A percentile compares a stretch with the other conserved stretches of the same genome.
Evolutionary conservation across 2,329 filamentous ascomycete species (phyloP).

Genomic region (Fusarium fracticaudum): DNA sequence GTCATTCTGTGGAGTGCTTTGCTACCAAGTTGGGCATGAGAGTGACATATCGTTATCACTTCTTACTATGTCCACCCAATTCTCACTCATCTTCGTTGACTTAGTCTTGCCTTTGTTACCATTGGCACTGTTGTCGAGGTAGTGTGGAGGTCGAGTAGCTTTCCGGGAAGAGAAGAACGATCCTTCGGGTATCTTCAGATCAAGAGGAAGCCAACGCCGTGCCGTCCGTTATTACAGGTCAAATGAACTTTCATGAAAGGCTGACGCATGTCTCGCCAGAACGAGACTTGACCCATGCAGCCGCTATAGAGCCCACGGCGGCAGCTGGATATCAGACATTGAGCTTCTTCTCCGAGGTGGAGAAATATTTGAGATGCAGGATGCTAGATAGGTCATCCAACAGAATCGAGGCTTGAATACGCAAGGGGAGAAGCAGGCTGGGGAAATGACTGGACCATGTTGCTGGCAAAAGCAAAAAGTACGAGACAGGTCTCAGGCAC

Average conservation of each 20-base stretch:
- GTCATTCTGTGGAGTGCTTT: background rate
- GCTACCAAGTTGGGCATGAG: background rate
- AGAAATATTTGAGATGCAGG: constrained; percentile 3
- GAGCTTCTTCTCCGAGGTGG: constrained; percentile 14
- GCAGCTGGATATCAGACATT: background rate
- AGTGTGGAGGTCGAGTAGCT: constrained; percentile 21
- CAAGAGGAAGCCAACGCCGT: background rate
- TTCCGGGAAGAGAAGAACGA: constrained; percentile 2
- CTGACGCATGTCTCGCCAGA: constrained; percentile 37
- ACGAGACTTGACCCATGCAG: constrained; percentile 8
- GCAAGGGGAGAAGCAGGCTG: constrained; percentile 21
- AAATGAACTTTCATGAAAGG: constrained; percentile 9
- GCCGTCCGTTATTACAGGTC: background rate
- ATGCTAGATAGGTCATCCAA: background rate
- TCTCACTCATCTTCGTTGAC: constrained; percentile 11
- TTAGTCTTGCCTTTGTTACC: constrained; percentile 1
- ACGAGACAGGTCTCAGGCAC: constrained; percentile 28
- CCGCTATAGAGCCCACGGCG: constrained; percentile 17
- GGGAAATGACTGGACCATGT: background rate
- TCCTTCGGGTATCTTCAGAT: constrained; percentile 13
- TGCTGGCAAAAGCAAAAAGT: constrained; percentile 22
- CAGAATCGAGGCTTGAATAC: constrained; percentile 9
- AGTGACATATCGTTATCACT: constrained; percentile 18
- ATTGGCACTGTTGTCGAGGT: background rate
- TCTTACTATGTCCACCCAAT: constrained; percentile 20